Evolutionary conservation across 495 filamentous ascomycete genomes (phyloP).

Genomic region (Immersiella caudata): DNA sequence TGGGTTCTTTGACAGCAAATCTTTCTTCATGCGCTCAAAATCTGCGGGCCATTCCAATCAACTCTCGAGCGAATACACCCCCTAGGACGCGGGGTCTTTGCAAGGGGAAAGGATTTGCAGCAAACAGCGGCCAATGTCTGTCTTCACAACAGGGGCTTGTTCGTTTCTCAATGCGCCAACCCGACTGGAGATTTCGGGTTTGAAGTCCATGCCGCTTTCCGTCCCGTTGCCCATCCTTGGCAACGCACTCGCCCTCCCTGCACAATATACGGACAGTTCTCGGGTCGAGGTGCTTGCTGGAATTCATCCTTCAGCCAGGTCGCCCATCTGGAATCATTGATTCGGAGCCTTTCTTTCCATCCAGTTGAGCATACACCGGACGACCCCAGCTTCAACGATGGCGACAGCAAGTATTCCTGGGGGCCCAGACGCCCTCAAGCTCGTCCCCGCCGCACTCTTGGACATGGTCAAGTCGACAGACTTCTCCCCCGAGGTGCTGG

Average conservation of each 20-base stretch:
- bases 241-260: too few relatives aligned
- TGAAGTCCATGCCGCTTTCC: too few relatives aligned
- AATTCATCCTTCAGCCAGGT: too few relatives aligned
- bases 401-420: neutral
- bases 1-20: neutral
- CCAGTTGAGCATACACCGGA: too few relatives aligned
- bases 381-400: neutral
- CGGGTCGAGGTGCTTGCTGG: too few relatives aligned
- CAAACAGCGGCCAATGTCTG: neutral
- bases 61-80: neutral
- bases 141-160: too few relatives aligned
- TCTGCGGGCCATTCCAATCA: neutral
- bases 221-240: too few relatives aligned
- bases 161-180: too few relatives aligned
- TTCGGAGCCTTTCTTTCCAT: too few relatives aligned
- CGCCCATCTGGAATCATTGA: too few relatives aligned
- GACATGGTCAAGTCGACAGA: constrained; percentile 21
- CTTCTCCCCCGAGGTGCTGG: constrained; percentile 24
- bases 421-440: constrained; percentile 1
- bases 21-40: neutral
- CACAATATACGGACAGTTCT: too few relatives aligned
- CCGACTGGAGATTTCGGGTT: too few relatives aligned
- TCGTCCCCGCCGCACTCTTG: constrained; percentile 1
- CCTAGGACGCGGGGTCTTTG: neutral
- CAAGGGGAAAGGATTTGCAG: neutral